Evolutionary conservation across 805 yeast species (phyloP).

Genomic region (Barnettozyma pratensis): DNA sequence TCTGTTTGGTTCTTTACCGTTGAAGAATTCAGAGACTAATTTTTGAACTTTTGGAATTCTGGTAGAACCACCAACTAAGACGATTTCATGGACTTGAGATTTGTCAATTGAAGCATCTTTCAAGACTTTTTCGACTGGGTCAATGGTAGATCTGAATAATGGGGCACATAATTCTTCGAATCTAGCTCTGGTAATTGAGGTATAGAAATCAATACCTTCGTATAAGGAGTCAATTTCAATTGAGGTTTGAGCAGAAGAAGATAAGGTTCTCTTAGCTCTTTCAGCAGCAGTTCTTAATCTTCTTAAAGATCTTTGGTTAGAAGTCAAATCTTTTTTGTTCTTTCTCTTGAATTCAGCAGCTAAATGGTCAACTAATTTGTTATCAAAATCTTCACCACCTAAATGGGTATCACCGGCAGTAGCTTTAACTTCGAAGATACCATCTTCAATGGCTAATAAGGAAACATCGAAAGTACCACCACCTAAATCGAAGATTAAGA

Average conservation of each 20-base stretch:
- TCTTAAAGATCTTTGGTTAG: slow-evolving; percentile 94
- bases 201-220: slow-evolving; percentile 96
- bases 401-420: slow-evolving; percentile 41
- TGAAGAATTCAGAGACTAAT: slow-evolving; percentile 92
- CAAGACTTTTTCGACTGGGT: slow-evolving; percentile 93
- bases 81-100: slow-evolving; percentile 86
- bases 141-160: slow-evolving; percentile 87
- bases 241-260: slow-evolving; percentile 93
- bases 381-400: slow-evolving; percentile 80
- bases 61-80: slow-evolving; percentile 95
- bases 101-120: slow-evolving; percentile 88
- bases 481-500: slow-evolving; percentile 89
- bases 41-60: slow-evolving; percentile 97
- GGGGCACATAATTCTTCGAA: slow-evolving; percentile 95
- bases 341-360: slow-evolving; percentile 94
- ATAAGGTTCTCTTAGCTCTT: slow-evolving; percentile 97
- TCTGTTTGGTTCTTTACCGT: slow-evolving; percentile 95
- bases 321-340: slow-evolving; percentile 86
- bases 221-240: slow-evolving; percentile 90
- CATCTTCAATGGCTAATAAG: slow-evolving; percentile 84
- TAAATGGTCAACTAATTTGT: slow-evolving; percentile 90
- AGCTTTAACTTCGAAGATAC: slow-evolving; percentile 94
- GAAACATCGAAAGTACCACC: slow-evolving; percentile 98
- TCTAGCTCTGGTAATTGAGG: slow-evolving; percentile 95
- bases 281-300: slow-evolving; percentile 97